Evolutionary conservation across 805 yeast genomes (phyloP), one percentile per base, ranked within the genome.

Genomic region (Ogataea wickerhamii): DNA sequence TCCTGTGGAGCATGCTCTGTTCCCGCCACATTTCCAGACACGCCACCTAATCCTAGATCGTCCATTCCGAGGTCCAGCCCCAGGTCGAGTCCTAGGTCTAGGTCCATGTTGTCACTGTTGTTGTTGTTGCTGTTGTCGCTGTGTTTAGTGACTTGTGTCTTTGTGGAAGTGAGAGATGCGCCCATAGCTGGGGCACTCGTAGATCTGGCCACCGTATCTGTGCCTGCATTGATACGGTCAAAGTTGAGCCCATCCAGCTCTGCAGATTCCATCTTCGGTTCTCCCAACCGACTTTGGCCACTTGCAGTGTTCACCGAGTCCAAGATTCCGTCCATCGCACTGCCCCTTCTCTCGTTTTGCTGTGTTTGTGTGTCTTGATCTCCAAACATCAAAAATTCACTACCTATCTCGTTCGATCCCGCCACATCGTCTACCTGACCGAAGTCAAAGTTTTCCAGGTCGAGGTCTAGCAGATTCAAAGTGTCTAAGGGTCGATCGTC

Each of bases 391-490:
- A 51, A 29, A 19, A 51, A 47, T 13, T 49, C 51, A 27, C 38
- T 30, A 13, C 31, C n/a, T 8, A 39, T 32, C 17, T 39, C 46
- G 29, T 21, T 30, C 6, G 25, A 8, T 18, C 17, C 21, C 18
- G 33, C 32, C 16, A 20, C 27, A 11, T 38, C 32, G 11, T 21
- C 30, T 16, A 43, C 46, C 28, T 42, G 46, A 34, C 44, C 52
- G 32, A 55, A 49, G 21, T 53, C 44, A 40, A 55, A 56, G 29
- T 51, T 49, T 35, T 52, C 61, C 14, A 58, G 40, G 25, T 58
- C 60, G 28, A 58, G 33, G 28, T 55, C 58, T 38, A 58, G 30
- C 40, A 58, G 29, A 14, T 26, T 26, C 49, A n/a, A 49, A 28
- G 35, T 55, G 58, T 35, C 53, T 58, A 13, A 50, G 34, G 30